Evolutionary conservation across 805 yeast genomes (phyloP), one percentile per base, ranked within the genome.

Genomic region (Metschnikowia peoriensis): DNA sequence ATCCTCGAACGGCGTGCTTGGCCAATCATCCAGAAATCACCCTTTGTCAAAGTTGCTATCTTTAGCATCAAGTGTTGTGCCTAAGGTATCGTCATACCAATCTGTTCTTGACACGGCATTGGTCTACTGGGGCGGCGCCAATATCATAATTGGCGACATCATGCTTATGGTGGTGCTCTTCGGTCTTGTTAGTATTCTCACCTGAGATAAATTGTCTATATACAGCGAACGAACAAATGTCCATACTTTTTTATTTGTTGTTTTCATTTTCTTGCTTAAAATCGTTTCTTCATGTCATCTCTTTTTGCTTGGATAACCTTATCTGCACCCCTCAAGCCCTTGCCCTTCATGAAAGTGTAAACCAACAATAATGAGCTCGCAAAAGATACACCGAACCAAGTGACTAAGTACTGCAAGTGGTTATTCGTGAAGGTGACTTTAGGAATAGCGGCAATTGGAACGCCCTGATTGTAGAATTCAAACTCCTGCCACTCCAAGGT

Each of bases 381-480:
- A 40, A 88, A 61, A 1, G 91, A 83, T 41, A 93, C 79, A 0
- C 97, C 96, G 67, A 89, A 93, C 99, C 99, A 94, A 0, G 99
- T 94, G 17, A 90, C 83, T 63, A 94, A 72, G 67, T 94, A 94
- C 67, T 93, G 97, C 67, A 92, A 71, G 66, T 94, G 99, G 65
- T 91, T 90, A 67, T 94, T 94, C 55, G 87, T 84, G 65, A 89
- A 79, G 59, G 85, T 92, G 35, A 93, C 82, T 60, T 82, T 83
- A n/a, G 97, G 92, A 8, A 76, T 70, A 50, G 86, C 84, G 1
- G 97, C 99, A 10, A 94, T 67, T 10, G 99, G 99, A 7, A 93
- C 93, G 49, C 99, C 99, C 6, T 89, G 86, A 52, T 78, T 80
- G 50, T 83, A 71, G 62, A 88, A 84, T 67, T 89, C 78, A 53